A percentile compares a stretch with the other conserved stretches of the same genome.
Evolutionary conservation across 495 filamentous ascomycete species (phyloP).

Genomic region (Chlorociboria aeruginascens): DNA sequence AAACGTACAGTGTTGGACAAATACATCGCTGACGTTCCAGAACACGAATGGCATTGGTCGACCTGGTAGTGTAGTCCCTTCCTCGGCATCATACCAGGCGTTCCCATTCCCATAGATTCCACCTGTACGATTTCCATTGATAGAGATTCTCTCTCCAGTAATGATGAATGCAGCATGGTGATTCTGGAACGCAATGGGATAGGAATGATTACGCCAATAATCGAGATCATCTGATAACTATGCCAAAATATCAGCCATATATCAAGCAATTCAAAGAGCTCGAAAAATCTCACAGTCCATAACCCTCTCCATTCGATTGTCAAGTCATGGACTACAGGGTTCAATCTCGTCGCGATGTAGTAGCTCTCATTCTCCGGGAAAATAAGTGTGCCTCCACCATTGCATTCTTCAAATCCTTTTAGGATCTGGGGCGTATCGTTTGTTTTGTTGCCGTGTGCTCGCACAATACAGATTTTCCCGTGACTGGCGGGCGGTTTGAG

Average conservation of each 20-base stretch:
- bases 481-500: slow-evolving; percentile 9
- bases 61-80: slow-evolving; percentile 31
- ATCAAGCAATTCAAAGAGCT: background rate
- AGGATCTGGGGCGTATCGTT: slow-evolving; percentile 40
- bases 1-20: slow-evolving; percentile 34
- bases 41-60: slow-evolving; percentile 49
- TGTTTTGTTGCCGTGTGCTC: slow-evolving; percentile 8
- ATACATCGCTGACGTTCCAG: slow-evolving; percentile 45
- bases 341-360: slow-evolving; percentile 35
- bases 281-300: slow-evolving; percentile 28
- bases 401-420: slow-evolving; percentile 36
- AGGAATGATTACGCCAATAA: slow-evolving; percentile 45
- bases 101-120: slow-evolving; percentile 43
- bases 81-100: slow-evolving; percentile 31
- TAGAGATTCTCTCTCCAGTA: slow-evolving; percentile 34
- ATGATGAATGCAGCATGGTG: slow-evolving; percentile 42
- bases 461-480: slow-evolving; percentile 15
- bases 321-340: slow-evolving; percentile 34
- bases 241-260: background rate
- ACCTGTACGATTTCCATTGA: slow-evolving; percentile 38
- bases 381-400: slow-evolving; percentile 37
- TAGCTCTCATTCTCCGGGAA: slow-evolving; percentile 39
- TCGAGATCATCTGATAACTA: slow-evolving; percentile 38
- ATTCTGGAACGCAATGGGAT: slow-evolving; percentile 44
- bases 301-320: slow-evolving; percentile 35